Percentiles rank a stretch among this genome's conserved stretches.
These are phyloP conservation scores for Aciculosporium take DNA, from an alignment of 2,329 filamentous ascomycete genomes.

Conservation along the genomic window DNA sequence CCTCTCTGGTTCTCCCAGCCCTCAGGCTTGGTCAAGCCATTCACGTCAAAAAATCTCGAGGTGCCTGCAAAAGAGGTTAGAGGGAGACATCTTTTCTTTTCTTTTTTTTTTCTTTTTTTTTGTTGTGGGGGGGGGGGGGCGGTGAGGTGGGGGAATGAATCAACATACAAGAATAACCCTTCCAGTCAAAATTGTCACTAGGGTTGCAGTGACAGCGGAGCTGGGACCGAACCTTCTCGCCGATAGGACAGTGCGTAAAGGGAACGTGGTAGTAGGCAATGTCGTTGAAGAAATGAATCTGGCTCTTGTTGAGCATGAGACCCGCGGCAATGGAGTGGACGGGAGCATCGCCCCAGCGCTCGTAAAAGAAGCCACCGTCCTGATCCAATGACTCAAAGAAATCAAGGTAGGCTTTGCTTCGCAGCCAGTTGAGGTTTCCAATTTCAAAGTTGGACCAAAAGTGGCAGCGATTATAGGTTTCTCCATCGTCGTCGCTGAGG, in stretches of 20 bases:
- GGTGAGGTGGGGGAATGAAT: too few species aligned
- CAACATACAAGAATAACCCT: conserved; percentile 81
- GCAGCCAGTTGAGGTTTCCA: conserved; percentile 84
- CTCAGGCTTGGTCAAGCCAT: conserved; percentile 65
- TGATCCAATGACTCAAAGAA: conserved; percentile 80
- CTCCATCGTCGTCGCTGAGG: conserved; percentile 78
- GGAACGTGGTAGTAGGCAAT: conserved; percentile 97
- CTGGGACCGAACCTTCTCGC: conserved; percentile 68
- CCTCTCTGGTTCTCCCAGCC: conserved; percentile 48
- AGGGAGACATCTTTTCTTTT: neutral
- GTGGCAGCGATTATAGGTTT: conserved; percentile 93
- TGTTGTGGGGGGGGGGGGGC: too few species aligned
- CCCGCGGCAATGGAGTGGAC: conserved; percentile 94
- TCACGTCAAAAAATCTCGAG: conserved; percentile 71
- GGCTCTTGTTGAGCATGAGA: conserved; percentile 76
- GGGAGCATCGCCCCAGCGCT: conserved; percentile 94
- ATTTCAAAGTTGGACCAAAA: conserved; percentile 99
- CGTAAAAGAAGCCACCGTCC: conserved; percentile 96
- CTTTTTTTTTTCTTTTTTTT: neutral
- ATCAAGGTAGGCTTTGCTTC: conserved; percentile 76
- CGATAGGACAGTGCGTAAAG: conserved; percentile 93
- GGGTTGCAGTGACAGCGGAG: conserved; percentile 92
- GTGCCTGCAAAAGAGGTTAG: conserved; percentile 31
- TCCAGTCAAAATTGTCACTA: conserved; percentile 98
- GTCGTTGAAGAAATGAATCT: conserved; percentile 98